Percentiles rank a stretch among this genome's conserved stretches.
phyloP scores from a whole-genome alignment of 805 yeast genomes.

The Wickerhamomyces queroliae region DNA sequence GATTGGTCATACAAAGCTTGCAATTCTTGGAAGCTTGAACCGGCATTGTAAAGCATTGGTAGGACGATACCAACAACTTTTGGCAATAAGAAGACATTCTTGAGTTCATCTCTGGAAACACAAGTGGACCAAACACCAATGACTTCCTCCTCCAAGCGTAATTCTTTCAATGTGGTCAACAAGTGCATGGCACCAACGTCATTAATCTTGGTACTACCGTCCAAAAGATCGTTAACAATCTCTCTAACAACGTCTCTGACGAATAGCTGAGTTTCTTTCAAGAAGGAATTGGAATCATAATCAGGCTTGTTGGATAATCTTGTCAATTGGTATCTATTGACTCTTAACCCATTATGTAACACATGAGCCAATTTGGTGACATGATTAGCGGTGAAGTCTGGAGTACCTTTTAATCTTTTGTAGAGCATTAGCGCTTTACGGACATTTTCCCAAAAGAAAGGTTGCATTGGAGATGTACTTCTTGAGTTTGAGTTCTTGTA shows the following conservation, averaged over 20 bases:
- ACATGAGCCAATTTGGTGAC: conserved; percentile 45
- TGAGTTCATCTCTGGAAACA: conserved; percentile 35
- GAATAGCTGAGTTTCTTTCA: conserved; percentile 44
- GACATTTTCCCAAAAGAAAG: conserved; percentile 47
- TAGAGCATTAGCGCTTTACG: conserved; percentile 45
- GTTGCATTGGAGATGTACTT: conserved; percentile 31
- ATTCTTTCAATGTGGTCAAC: conserved; percentile 54
- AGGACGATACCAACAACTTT: conserved; percentile 63
- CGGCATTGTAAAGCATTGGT: conserved; percentile 58
- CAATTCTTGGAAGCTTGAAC: conserved; percentile 58
- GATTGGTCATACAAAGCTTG: conserved; percentile 47
- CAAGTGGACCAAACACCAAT: conserved; percentile 67
- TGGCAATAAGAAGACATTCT: conserved; percentile 50
- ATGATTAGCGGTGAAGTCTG: conserved; percentile 40
- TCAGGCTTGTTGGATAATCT: conserved; percentile 55
- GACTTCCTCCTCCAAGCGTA: conserved; percentile 56
- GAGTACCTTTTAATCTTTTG: conserved; percentile 38
- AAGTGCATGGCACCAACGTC: conserved; percentile 53
- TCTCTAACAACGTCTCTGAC: conserved; percentile 45
- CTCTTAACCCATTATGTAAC: conserved; percentile 49
- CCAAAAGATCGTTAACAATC: conserved; percentile 44
- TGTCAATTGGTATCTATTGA: conserved; percentile 47
- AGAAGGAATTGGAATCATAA: conserved; percentile 52
- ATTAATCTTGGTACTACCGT: conserved; percentile 36
- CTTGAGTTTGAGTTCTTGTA: conserved; percentile 22